Base-by-base conservation (phyloP, 768 basidiomycete species). In the Lactarius deliciosus region DNA sequence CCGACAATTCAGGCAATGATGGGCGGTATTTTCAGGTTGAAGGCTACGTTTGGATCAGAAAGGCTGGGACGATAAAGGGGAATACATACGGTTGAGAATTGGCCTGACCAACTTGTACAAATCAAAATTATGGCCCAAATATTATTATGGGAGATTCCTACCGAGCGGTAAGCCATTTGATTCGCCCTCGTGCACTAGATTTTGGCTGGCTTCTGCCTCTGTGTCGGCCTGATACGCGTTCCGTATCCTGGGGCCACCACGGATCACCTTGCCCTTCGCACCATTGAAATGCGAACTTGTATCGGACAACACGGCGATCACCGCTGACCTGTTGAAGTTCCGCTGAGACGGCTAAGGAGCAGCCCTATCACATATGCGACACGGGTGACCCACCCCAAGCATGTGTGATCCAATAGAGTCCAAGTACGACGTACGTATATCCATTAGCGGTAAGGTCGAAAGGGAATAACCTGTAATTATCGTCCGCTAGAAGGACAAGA, bases 251-350 rank as follows among this genome's bases (percentile, higher is more conserved):
- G 22, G 2, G n/a, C 83, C 84, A 85, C 84, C 84, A 85, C 1
- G 83, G 83, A 45, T 75, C 71, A 6, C 76, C 90, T 78, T 93
- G 92, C 53, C 80, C 82, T 66, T 87, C 83, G 69, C 90, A 91
- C 91, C 91, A 94, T 70, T 89, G 88, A 69, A 94, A 94, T 5
- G 88, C 86, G 71, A 94, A 92, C 74, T 93, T 94, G 74, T 85
- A 91, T 8, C 91, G 80, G 15, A 91, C 81, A n/a, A 90, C 84
- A n/a, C 83, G 83, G 38, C 71, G 74, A 20, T 77, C 76, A 65
- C 83, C 85, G 11, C 69, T 62, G 7, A 83, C 77, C 1, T 80
- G 71, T 71, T 91, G 85, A 64, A 82, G 83, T 77, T 92, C 90
- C 54, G 89, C 90, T 90, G 63, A 8, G 22, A 43, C 16, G 50